These are phyloP conservation scores for Persicaria maculosa DNA, from an alignment of 148 eudicot species.

Conservation along the genomic window DNA sequence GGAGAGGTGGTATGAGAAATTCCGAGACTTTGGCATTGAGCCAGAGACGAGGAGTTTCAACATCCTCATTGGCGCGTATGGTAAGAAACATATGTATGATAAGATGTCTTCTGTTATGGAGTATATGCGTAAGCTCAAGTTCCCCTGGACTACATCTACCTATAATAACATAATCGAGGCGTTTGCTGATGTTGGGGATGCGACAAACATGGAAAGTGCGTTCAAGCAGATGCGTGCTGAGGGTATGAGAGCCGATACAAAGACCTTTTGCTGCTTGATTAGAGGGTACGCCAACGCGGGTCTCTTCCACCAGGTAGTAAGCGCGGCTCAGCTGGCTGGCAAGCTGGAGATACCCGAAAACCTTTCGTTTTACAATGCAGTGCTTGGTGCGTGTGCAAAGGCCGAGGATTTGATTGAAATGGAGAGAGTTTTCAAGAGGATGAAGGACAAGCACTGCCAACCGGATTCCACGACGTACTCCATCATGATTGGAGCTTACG, in stretches of 20 bases:
- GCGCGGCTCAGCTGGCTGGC: constrained; percentile 68
- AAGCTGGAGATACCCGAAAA: constrained; percentile 80
- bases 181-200: constrained; percentile 78
- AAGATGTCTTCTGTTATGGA: constrained; percentile 98
- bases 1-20: constrained; percentile 97
- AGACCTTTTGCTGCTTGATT: constrained; percentile 84
- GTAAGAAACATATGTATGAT: constrained; percentile 85
- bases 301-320: constrained; percentile 67
- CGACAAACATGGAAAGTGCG: constrained; percentile 70
- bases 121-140: constrained; percentile 84
- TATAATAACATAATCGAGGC: constrained; percentile 95
- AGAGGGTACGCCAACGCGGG: constrained; percentile 85
- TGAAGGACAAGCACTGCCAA: constrained; percentile 66
- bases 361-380: constrained; percentile 71
- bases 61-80: constrained; percentile 90
- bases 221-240: constrained; percentile 91
- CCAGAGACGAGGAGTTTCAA: constrained; percentile 94
- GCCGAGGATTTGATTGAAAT: constrained; percentile 89
- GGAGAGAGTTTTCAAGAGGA: constrained; percentile 75
- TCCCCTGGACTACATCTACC: constrained; percentile 96
- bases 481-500: constrained; percentile 61
- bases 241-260: constrained; percentile 79
- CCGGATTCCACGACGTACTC: constrained; percentile 55
- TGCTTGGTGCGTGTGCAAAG: constrained; percentile 73
- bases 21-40: constrained; percentile 74